These are phyloP conservation scores for Tephrocybe sp. DNA, from an alignment of 768 basidiomycete species.

Conservation along the genomic window DNA sequence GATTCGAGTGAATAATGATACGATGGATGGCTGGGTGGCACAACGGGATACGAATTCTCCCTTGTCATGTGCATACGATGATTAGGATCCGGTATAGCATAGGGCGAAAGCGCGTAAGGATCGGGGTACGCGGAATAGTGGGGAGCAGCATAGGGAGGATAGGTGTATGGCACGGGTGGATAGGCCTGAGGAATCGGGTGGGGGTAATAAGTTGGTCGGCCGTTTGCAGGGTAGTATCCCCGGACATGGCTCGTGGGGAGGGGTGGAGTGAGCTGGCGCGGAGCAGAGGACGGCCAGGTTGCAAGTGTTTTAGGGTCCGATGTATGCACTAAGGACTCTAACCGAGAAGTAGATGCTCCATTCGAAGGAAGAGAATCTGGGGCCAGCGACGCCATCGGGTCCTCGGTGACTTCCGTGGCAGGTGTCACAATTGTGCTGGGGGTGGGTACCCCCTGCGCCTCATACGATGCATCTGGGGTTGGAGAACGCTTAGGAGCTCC, in stretches of 20 bases:
- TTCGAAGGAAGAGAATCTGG: conserved; percentile 3
- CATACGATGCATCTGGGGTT: conserved; percentile 25
- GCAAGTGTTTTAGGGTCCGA: conserved; percentile 1
- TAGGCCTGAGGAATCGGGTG: conserved; percentile 13
- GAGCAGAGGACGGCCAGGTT: conserved; percentile 1
- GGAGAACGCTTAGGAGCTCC: conserved; percentile 42
- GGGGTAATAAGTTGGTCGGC: conserved; percentile 11
- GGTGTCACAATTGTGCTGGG: conserved; percentile 22
- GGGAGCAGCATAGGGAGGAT: conserved; percentile 17
- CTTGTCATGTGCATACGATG: conserved; percentile 6
- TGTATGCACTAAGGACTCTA: not conserved
- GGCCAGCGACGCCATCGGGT: conserved; percentile 22
- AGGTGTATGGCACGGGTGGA: conserved; percentile 14
- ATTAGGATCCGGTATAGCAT: conserved; percentile 8
- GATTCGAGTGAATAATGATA: conserved; percentile 22
- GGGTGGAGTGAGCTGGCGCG: conserved; percentile 1
- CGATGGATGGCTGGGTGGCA: conserved; percentile 12
- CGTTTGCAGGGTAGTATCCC: conserved; percentile 12
- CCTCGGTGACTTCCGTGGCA: conserved; percentile 10
- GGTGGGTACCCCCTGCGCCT: conserved; percentile 22
- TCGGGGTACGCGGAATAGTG: conserved; percentile 18
- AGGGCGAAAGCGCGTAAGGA: conserved; percentile 8
- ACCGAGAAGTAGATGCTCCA: not conserved
- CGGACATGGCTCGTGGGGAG: conserved; percentile 11
- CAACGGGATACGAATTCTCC: conserved; percentile 20